phyloP scores from a whole-genome alignment of 129 eudicot species.

The Artemisia argyi region DNA sequence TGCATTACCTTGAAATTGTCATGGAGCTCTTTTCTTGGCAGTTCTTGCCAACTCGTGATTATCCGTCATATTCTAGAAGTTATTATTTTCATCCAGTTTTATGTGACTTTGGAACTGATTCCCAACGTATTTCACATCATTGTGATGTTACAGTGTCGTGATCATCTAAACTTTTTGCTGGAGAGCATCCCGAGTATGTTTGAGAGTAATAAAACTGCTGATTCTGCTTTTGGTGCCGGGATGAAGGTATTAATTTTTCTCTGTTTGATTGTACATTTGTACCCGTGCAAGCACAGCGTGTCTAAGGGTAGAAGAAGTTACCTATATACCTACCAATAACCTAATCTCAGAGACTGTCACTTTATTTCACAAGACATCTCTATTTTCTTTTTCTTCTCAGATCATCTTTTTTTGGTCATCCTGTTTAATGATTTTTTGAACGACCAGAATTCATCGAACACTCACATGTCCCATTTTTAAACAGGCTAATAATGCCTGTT shows the following conservation, averaged over 20 bases:
- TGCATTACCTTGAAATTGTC: background rate
- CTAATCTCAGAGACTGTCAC: no score
- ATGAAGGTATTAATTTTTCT: slow-evolving; percentile 59
- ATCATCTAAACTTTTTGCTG: slow-evolving; percentile 78
- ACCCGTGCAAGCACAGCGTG: background rate
- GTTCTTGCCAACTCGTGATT: background rate
- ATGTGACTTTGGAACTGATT: slow-evolving; percentile 14
- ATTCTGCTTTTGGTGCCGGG: slow-evolving; percentile 96
- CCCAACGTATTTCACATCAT: slow-evolving; percentile 10
- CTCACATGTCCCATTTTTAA: no score
- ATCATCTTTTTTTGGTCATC: background rate
- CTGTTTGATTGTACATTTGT: background rate
- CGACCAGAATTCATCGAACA: no score
- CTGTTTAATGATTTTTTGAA: background rate
- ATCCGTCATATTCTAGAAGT: background rate
- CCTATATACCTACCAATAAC: no score
- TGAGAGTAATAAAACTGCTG: slow-evolving; percentile 73
- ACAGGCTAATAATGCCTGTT: no score
- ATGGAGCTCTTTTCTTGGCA: background rate
- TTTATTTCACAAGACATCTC: background rate
- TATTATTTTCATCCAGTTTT: background rate
- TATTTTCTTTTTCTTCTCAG: no score
- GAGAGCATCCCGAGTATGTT: slow-evolving; percentile 93
- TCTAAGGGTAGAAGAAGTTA: no score
- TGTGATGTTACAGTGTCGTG: slow-evolving; percentile 64